Percentiles rank a stretch among this genome's conserved stretches.
Conservation (phyloP, 2,329 filamentous ascomycete genomes). For the Seiridium unicorne region DNA sequence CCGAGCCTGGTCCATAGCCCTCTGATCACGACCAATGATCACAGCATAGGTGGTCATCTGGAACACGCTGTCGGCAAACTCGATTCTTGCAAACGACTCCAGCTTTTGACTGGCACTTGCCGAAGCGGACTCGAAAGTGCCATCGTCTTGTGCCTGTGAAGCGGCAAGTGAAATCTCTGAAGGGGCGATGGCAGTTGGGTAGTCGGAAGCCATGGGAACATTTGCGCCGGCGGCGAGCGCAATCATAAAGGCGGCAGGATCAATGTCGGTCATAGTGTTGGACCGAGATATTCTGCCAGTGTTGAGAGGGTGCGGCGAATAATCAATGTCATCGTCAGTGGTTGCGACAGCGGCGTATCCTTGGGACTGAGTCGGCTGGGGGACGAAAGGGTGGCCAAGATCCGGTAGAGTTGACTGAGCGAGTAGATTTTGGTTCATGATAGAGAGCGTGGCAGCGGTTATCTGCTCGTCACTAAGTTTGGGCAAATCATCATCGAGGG, state of each 20-base stretch:
- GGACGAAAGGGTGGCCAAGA: background rate
- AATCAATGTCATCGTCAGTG: conserved; percentile 26
- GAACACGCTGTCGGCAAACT: conserved; percentile 74
- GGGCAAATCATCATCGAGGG: conserved; percentile 22
- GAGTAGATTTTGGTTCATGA: background rate
- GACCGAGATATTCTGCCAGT: conserved; percentile 10
- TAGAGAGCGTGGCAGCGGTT: background rate
- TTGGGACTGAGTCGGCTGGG: conserved; percentile 9
- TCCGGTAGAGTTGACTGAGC: background rate
- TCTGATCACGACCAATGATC: conserved; percentile 69
- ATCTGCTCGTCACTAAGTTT: conserved; percentile 12
- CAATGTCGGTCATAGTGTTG: conserved; percentile 25
- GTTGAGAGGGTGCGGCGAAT: conserved; percentile 19
- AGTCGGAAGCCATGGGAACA: conserved; percentile 20
- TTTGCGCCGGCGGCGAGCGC: conserved; percentile 22
- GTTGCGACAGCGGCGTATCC: conserved; percentile 25
- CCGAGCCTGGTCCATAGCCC: conserved; percentile 54
- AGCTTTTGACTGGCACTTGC: conserved; percentile 38
- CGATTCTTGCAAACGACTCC: conserved; percentile 59
- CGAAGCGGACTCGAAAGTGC: conserved; percentile 29
- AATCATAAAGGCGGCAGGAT: conserved; percentile 29
- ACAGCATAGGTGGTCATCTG: conserved; percentile 76
- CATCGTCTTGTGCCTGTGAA: conserved; percentile 27
- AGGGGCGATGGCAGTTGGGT: conserved; percentile 27
- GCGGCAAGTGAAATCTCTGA: conserved; percentile 30